Conservation (phyloP, 768 basidiomycete genomes). For the Termitomyces sp. region DNA sequence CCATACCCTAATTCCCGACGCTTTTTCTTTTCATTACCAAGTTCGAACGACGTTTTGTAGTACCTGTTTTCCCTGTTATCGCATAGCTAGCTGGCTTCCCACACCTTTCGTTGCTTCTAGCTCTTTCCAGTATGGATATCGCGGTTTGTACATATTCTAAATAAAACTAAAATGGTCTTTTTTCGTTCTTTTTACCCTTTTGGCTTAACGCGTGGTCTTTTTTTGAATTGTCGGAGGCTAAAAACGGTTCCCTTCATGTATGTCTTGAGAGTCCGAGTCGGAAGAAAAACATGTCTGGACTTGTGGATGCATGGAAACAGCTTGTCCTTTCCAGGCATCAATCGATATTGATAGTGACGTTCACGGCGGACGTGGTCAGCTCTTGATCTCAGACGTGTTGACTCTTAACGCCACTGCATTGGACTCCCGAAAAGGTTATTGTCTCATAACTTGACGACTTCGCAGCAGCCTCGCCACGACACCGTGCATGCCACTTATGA, state of each 20-base stretch:
- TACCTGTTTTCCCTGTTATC: not conserved
- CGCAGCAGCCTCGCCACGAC: not conserved
- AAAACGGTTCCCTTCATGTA: not conserved
- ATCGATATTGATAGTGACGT: not conserved
- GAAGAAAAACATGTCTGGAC: not conserved
- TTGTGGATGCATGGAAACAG: not conserved
- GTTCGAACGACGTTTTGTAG: not conserved
- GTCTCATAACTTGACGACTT: conserved; percentile 1
- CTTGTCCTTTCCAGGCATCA: not conserved
- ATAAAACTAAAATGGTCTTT: not conserved
- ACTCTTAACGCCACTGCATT: conserved; percentile 4
- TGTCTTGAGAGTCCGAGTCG: not conserved
- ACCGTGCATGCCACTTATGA: not conserved
- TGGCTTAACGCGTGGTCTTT: not conserved
- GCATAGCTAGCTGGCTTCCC: not conserved
- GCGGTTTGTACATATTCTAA: not conserved
- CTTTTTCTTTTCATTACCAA: not conserved
- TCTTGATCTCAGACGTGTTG: not conserved
- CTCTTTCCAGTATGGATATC: not conserved
- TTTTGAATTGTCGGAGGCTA: conserved; percentile 1
- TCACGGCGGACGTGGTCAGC: not conserved
- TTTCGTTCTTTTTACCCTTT: not conserved
- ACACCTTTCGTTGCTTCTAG: not conserved
- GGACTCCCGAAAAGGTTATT: not conserved
- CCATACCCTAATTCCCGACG: conserved; percentile 5